Base-by-base conservation (phyloP, 441 rosid species). In the Populus hybrid region DNA sequence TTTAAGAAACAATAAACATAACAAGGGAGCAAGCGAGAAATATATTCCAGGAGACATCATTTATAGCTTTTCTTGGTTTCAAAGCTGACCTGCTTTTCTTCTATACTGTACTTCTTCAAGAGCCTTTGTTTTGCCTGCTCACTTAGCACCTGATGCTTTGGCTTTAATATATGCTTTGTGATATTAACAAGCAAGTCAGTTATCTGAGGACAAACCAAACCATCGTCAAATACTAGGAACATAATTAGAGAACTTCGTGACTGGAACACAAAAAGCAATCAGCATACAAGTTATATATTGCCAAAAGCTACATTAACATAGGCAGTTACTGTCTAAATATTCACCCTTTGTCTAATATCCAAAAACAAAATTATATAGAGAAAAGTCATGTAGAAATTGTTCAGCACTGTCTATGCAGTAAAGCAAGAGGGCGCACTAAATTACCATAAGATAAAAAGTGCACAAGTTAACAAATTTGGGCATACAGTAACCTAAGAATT, bases 121-220 rank as follows among this genome's bases (percentile, higher is more conserved):
- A 95, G 93, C 77, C 75, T 73, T 70, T 83, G 72, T 82, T 95
- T 95, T 83, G 92, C 97, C 73, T 77, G 66, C 50, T 90, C 91
- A 36, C 85, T 89, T 69, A 95, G 79, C 32, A 94, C 87, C 36
- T 73, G 88, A 83, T 91, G 97, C 81, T 73, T 83, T 69, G 97
- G 98, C 84, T 89, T 92, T 74, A 94, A 78, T 64, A 84, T 88
- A 79, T 95, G 99, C 87, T 92, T 87, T 7, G 98, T 94, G 83
- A 94, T 85, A 81, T 95, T 94, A 74, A 91, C 91, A 64, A 95
- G 93, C 85, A 95, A 83, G 69, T 91, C 97, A 9, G 97, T 88
- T 35, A 95, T 92, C 99, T 95, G 89, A 61, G 68, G 70, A 70
- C 68, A 78, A 80, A 83, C 24, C 71, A 76, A 77, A 69, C 36